phyloP scores from a whole-genome alignment of 2,329 filamentous ascomycete genomes.

The Chaetomiaceae sp. region DNA sequence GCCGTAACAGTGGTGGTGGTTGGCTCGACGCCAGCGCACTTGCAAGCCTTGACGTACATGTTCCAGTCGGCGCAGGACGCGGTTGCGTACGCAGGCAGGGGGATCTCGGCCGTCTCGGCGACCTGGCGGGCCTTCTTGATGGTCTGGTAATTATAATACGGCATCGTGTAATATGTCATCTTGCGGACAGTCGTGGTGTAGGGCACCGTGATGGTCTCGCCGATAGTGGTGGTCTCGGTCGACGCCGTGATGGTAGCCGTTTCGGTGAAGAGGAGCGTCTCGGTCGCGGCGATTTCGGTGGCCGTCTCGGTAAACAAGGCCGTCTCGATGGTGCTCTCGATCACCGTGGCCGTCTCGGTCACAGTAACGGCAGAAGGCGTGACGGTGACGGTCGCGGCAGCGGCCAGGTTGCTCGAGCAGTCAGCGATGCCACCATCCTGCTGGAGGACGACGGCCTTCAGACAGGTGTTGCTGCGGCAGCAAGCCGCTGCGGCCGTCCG shows the following conservation, averaged over 20 bases:
- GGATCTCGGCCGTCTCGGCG: background rate
- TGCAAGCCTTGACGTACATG: background rate
- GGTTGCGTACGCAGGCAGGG: background rate
- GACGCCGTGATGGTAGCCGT: background rate
- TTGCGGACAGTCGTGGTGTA: background rate
- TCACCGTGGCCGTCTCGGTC: slow-evolving; percentile 6
- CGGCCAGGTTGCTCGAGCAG: slow-evolving; percentile 10
- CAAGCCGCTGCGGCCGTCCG: slow-evolving; percentile 9
- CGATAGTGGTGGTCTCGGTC: slow-evolving; percentile 4
- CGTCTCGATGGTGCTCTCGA: slow-evolving; percentile 9
- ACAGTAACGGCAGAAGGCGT: slow-evolving; percentile 4
- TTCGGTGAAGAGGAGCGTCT: slow-evolving; percentile 8
- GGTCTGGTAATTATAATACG: background rate
- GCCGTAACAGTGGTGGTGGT: background rate
- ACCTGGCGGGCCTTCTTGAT: background rate
- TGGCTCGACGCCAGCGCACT: background rate
- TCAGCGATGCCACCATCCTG: slow-evolving; percentile 1
- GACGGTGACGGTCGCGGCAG: slow-evolving; percentile 14
- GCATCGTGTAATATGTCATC: background rate
- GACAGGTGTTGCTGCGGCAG: slow-evolving; percentile 10
- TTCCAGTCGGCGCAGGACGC: background rate
- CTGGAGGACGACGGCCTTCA: background rate
- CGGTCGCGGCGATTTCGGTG: slow-evolving; percentile 10
- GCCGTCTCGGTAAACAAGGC: slow-evolving; percentile 10
- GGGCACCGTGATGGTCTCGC: slow-evolving; percentile 7